Evolutionary conservation across 495 filamentous ascomycete species (phyloP).

Genomic region (Neurospora sp.): DNA sequence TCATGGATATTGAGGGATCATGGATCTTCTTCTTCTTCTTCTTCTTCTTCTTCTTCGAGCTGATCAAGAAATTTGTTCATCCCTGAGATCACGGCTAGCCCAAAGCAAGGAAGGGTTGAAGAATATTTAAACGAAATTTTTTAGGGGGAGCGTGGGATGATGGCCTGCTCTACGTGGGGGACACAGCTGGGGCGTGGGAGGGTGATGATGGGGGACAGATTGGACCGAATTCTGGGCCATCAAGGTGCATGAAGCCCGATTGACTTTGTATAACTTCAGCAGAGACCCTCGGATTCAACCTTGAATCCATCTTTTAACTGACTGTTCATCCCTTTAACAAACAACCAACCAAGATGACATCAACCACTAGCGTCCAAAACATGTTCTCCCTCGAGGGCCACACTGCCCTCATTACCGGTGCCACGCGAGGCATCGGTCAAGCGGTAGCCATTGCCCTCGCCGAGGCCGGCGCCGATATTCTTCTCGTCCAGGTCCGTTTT

Average conservation of each 20-base stretch:
- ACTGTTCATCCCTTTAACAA: not conserved
- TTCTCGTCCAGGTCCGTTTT: slow-evolving; percentile 51
- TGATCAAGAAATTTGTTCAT: not conserved
- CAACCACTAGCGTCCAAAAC: slow-evolving; percentile 1
- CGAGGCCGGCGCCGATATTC: slow-evolving; percentile 73
- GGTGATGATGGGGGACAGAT: not conserved
- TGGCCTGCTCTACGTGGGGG: not conserved
- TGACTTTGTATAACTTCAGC: not conserved
- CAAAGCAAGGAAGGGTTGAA: not conserved
- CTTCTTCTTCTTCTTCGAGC: not conserved
- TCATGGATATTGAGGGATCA: not conserved
- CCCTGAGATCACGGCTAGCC: not conserved
- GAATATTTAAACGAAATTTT: not conserved
- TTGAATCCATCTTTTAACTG: not conserved
- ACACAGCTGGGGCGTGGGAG: not conserved
- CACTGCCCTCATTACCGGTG: slow-evolving; percentile 79
- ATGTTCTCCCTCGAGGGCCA: slow-evolving; percentile 52
- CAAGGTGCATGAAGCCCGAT: not conserved
- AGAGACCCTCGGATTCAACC: not conserved
- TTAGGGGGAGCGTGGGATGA: not conserved
- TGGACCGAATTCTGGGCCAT: not conserved
- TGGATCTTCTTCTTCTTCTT: not conserved
- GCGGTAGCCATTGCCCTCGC: slow-evolving; percentile 72
- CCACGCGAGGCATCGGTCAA: slow-evolving; percentile 79
- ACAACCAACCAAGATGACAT: not conserved